Evolutionary conservation across 1,284 basidiomycete genomes (phyloP), one percentile per base, ranked within the genome.

Genomic region (Austroboletus olivaceoglutinosus): DNA sequence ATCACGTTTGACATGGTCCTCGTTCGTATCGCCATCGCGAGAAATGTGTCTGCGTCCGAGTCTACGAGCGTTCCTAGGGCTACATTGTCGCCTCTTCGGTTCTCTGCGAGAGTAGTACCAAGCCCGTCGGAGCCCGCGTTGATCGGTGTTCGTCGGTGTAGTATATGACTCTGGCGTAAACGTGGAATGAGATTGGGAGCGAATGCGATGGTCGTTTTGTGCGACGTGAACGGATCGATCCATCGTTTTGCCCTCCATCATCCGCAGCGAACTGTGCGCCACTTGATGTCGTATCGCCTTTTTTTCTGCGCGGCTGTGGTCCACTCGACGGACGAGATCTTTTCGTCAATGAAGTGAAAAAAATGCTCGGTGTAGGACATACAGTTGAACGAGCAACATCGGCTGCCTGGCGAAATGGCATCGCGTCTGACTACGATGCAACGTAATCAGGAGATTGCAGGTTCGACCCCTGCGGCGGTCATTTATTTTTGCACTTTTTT

Each of bases 391-490:
- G n/a, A n/a, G n/a, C n/a, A n/a, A n/a, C n/a, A 33, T 33, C 34
- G 77, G 77, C 78, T 73, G 78, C 75, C 76, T 81, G 77, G 77
- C 78, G 78, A 78, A 80, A 80, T 81, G 78, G 79, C 76, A 80
- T 77, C 77, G 78, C 78, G 77, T 81, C 77, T 78, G 77, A 81
- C 78, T 80, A 79, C 78, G 77, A 18, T n/a, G n/a, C n/a, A n/a
- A n/a, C n/a, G n/a, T n/a, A n/a, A 61, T 81, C 80, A 81, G 80
- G 80, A 82, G 80, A 80, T 80, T 81, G 78, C 77, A 82, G 78
- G 80, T 81, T 81, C 79, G 59, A 61, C 23, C 58, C 58, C 58
- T 59, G 59, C 59, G 59, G 58, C 23, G 59, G 58, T 61, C 58
- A 59, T 9, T 13, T 29, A 12, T 25, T 40, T 40, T 39, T n/a